Percentiles rank a stretch among this genome's conserved stretches.
phyloP scores from a whole-genome alignment of 1,284 basidiomycete species.

The Coniophora puteana region DNA sequence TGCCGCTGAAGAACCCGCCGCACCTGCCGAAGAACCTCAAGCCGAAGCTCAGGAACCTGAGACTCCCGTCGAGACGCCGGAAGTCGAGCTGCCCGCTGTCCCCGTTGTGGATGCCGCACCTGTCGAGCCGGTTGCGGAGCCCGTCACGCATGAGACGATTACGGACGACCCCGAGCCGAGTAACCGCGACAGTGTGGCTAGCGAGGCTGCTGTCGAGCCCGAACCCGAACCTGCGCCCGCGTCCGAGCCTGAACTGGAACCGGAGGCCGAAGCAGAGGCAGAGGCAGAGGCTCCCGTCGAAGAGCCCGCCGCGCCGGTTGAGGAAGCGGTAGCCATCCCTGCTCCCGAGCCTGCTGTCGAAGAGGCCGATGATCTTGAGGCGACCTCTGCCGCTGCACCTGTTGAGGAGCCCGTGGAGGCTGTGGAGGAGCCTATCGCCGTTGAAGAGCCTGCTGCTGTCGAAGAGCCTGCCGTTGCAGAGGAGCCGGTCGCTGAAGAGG shows the following conservation, averaged over 20 bases:
- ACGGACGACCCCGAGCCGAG: too few relatives aligned
- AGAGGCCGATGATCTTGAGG: background rate
- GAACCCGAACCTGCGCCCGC: too few relatives aligned
- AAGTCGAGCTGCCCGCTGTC: conserved; percentile 1
- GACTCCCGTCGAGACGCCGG: background rate
- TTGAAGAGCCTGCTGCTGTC: background rate
- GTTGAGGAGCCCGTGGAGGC: conserved; percentile 1
- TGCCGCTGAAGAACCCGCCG: conserved; percentile 1
- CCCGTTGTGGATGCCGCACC: too few relatives aligned
- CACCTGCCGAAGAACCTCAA: background rate
- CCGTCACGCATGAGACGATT: background rate
- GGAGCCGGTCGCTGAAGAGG: background rate
- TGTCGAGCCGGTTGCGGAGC: conserved; percentile 2
- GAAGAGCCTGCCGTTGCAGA: background rate
- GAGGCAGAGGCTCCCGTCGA: background rate
- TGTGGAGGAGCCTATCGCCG: background rate
- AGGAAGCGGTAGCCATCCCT: background rate
- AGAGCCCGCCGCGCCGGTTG: background rate
- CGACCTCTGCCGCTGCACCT: conserved; percentile 3
- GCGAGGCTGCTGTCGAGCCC: background rate
- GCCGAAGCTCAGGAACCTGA: conserved; percentile 2
- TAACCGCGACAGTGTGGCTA: too few relatives aligned
- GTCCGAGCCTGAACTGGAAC: background rate
- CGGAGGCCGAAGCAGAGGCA: background rate
- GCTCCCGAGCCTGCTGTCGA: background rate